Conservation (phyloP, 2,329 filamentous ascomycete species). For the Aspergillus sp. region DNA sequence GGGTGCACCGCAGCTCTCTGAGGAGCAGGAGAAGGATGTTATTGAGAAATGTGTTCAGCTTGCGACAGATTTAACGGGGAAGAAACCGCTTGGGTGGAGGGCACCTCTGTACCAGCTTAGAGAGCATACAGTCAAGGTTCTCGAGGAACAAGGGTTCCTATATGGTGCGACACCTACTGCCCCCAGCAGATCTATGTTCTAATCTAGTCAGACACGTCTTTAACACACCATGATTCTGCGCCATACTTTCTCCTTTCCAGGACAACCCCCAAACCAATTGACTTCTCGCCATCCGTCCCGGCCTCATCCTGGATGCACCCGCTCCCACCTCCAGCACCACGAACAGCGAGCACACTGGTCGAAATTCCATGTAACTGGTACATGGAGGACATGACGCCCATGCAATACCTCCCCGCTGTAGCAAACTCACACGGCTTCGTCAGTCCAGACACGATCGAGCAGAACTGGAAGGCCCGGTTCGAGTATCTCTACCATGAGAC, state of each 20-base stretch:
- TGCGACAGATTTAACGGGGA: constrained; percentile 69
- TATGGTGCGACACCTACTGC: constrained; percentile 31
- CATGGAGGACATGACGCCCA: constrained; percentile 48
- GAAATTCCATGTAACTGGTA: constrained; percentile 49
- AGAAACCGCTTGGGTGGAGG: constrained; percentile 56
- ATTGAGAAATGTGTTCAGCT: constrained; percentile 72
- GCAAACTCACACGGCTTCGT: constrained; percentile 60
- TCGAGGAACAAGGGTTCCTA: constrained; percentile 44
- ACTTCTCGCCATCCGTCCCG: constrained; percentile 43
- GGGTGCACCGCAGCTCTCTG: constrained; percentile 67
- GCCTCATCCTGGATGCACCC: constrained; percentile 49
- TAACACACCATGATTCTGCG: constrained; percentile 44
- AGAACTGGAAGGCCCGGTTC: constrained; percentile 62
- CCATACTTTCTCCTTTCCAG: constrained; percentile 41
- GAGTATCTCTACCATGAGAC: constrained; percentile 16
- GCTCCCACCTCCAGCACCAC: constrained; percentile 23
- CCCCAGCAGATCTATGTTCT: not conserved
- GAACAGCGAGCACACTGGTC: constrained; percentile 33
- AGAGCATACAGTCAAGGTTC: constrained; percentile 40
- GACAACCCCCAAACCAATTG: constrained; percentile 38
- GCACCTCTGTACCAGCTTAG: constrained; percentile 40
- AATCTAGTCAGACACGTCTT: constrained; percentile 34
- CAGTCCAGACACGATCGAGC: constrained; percentile 56
- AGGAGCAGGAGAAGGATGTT: constrained; percentile 71
- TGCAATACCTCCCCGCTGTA: constrained; percentile 45